These are phyloP conservation scores for Paecilomyces niveus DNA, from an alignment of 2,329 filamentous ascomycete species.

Conservation along the genomic window DNA sequence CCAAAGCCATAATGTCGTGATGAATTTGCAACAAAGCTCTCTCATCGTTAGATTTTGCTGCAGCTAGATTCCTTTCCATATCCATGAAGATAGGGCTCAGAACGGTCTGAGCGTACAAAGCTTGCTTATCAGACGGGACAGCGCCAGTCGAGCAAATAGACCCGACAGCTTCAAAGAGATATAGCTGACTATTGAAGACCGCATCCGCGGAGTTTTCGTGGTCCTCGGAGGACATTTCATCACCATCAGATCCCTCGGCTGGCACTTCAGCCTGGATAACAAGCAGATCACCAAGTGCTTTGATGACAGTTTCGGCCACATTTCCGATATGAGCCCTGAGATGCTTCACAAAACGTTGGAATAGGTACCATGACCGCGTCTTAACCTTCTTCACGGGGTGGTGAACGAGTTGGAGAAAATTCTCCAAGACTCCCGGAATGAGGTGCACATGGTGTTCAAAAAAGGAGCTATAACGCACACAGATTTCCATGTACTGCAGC, in stretches of 20 bases:
- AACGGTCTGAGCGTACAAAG: conserved; percentile 76
- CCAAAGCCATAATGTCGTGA: conserved; percentile 92
- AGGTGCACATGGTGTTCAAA: conserved; percentile 78
- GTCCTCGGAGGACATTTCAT: conserved; percentile 93
- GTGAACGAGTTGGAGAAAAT: conserved; percentile 85
- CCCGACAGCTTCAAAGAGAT: conserved; percentile 90
- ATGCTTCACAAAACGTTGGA: conserved; percentile 86
- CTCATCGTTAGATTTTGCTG: conserved; percentile 73
- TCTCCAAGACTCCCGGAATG: conserved; percentile 81
- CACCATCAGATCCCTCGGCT: conserved; percentile 65
- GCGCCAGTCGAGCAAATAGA: conserved; percentile 77
- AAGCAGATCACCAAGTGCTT: conserved; percentile 80
- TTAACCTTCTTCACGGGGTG: conserved; percentile 81
- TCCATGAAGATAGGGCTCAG: conserved; percentile 87
- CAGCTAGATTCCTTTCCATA: conserved; percentile 69
- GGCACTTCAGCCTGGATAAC: conserved; percentile 86
- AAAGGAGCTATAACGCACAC: conserved; percentile 85
- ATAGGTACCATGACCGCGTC: conserved; percentile 92
- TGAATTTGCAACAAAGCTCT: conserved; percentile 83
- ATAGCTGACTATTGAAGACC: conserved; percentile 83
- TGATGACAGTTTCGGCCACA: conserved; percentile 83
- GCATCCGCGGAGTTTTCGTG: conserved; percentile 85
- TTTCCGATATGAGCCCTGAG: conserved; percentile 77
- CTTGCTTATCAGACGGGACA: conserved; percentile 77
- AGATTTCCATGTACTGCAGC: conserved; percentile 97